Evolutionary conservation across 805 yeast genomes (phyloP), one percentile per base, ranked within the genome.

Genomic region (Schizosaccharomyces japonicus): DNA sequence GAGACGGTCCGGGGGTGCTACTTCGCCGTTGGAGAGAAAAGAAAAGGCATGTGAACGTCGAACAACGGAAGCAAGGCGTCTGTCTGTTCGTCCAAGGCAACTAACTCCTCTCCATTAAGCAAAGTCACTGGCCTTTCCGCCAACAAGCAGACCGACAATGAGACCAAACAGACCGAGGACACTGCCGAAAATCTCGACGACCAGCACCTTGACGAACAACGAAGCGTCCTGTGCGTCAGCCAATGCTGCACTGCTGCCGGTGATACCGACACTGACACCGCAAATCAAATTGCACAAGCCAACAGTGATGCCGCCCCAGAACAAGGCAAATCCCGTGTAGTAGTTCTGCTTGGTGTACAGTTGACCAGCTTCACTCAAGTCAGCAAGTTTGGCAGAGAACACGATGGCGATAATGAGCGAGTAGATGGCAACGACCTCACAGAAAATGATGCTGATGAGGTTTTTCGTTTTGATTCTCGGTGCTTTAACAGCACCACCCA

Each of bases 401-500:
- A 90, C 96, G 70, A 90, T 90, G 32, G 53, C 48, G 80, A 87
- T 87, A 60, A 90, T 90, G 54, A 90, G 73, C 3, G 98, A 98
- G 61, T 90, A 90, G 61, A 90, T 90, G 54, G 98, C 98, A 49
- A 90, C 98, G 56, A 90, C 98, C 66, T 90, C 98, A 71, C 98
- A 90, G 70, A 90, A 90, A 66, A 90, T 92, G 62, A 90, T 90
- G 31, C 53, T 80, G 53, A 90, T 92, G 61, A 90, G 73, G 63
- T 90, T 90, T 69, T 90, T 90, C 49, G 98, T 90, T 40, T 96
- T 85, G 60, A 90, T 92, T 61, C 96, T 71, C 47, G 98, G 98
- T 11, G 94, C 90, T 63, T 81, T 81, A 51, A 90, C 95, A 68
- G 98, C 98, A 2, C 98, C 98, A 56, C 98, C 98, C 52, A 90